Base-by-base conservation (phyloP, 176 grass and related monocot genomes). In the Leersia perrieri region DNA sequence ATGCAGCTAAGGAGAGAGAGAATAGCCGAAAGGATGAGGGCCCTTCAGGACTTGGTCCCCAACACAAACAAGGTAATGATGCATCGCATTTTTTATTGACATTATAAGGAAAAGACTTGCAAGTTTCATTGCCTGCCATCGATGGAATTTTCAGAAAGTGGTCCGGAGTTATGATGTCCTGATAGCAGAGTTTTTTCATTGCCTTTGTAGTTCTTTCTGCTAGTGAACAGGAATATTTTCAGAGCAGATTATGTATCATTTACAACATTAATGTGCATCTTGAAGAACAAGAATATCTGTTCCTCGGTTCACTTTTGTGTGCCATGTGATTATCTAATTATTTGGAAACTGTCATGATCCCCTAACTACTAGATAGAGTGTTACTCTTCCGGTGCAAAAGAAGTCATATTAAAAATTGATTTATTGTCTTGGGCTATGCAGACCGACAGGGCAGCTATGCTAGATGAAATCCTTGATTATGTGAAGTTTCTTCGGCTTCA, bases 1-100 rank as follows among this genome's bases (percentile, higher is more conserved):
- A 44, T 81, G 78, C 85, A 96, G 94, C 76, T 97, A 68, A 87
- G 94, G 66, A 91, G 94, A 88, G 94, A 97, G 80, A 97, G 86
- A 74, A 97, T 97, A 76, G 90, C 94, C n/a, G 94, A 97, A 88
- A 97, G 90, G 86, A 97, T 97, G 86, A 97, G 94, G 78, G 83
- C 86, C 15, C 64, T 97, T 83, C 94, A 97, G 82, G 94, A 97
- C 76, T 83, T 97, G 85, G 94, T 97, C 63, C 94, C 94, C 60
- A 97, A 91, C 88, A 97, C 94, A 72, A 97, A 97, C 80, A 97
- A 97, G 94, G 94, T 97, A 84, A 60, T 34, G 39, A 61, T 73
- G 41, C 63, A 83, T 85, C 53, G 60, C 76, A 67, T 70, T 74
- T 87, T 33, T 23, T 20, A 26, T 81, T 87, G 29, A 18, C 51